Percentiles rank a stretch among this genome's conserved stretches.
Conservation (phyloP, 73 alveolate genomes). For the Uronychia setigera region DNA sequence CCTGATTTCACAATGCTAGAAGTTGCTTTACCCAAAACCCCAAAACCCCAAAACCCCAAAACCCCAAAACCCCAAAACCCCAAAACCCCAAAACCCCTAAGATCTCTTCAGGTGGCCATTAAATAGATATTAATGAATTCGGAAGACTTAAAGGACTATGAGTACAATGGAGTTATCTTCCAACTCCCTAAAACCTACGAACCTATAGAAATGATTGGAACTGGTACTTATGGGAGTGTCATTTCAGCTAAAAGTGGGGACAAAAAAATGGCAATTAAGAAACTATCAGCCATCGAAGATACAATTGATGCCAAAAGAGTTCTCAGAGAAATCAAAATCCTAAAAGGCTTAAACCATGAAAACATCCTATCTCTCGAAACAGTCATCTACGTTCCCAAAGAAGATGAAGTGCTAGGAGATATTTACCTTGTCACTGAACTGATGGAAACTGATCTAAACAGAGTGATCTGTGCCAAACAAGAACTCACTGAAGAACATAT, state of each 20-base stretch:
- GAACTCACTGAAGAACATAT: slow-evolving; percentile 68
- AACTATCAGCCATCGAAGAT: slow-evolving; percentile 60
- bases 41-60: no score
- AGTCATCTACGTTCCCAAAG: slow-evolving; percentile 54
- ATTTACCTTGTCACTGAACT: slow-evolving; percentile 78
- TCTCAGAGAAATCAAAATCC: slow-evolving; percentile 70
- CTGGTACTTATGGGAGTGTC: slow-evolving; percentile 90
- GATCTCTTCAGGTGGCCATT: no score
- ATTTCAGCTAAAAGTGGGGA: slow-evolving; percentile 75
- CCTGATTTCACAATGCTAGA: no score
- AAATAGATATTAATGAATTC: no score
- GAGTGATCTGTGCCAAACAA: slow-evolving; percentile 81
- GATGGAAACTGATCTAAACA: slow-evolving; percentile 87
- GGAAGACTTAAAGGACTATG: no score
- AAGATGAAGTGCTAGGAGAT: slow-evolving; percentile 70
- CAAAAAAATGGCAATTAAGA: slow-evolving; percentile 85
- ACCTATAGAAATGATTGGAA: slow-evolving; percentile 80
- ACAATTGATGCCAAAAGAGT: slow-evolving; percentile 78
- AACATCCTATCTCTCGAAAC: slow-evolving; percentile 71
- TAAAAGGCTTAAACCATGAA: slow-evolving; percentile 70
- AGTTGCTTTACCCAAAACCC: no score
- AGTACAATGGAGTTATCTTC: slow-evolving; percentile 2
- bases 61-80: no score
- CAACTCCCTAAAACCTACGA: slow-evolving; percentile 69
- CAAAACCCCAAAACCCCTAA: no score